Base-by-base conservation (phyloP, 2,329 filamentous ascomycete genomes). In the Pyrenophora teres region DNA sequence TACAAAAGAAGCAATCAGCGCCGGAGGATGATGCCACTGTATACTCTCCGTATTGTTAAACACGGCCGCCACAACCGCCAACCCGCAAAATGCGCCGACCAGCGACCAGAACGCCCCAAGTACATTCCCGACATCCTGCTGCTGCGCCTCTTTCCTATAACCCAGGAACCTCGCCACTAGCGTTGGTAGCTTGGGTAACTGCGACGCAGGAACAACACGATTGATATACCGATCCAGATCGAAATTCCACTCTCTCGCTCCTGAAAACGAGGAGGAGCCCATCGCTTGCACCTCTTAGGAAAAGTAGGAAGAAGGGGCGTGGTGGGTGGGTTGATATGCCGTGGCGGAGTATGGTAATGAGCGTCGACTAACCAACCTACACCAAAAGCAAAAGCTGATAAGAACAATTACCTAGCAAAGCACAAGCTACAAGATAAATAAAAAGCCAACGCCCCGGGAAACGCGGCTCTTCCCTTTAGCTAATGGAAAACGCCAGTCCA, bases 201-300 rank as follows among this genome's bases (percentile, higher is more conserved):
- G 83, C 35, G 87, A 87, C 12, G 82, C 77, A 7, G 88, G 88
- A 19, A 95, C 68, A 54, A 85, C 79, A 2, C 81, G 87, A 69
- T 93, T 91, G 43, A 95, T 70, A 68, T 87, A 84, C n/a, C 74
- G 76, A 78, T 96, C 92, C 57, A 96, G 83, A 74, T 94, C 84
- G 73, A 95, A 85, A 65, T 87, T 79, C 58, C 68, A 72, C 7
- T 55, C 50, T 45, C 58, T 52, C 12, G 61, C 59, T 36, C 38
- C 51, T 13, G 40, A 50, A 13, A 59, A 52, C 3, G 3, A 3
- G 19, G 5, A 21, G 19, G 27, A 12, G 15, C 15, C 23, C 40
- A 43, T 50, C 15, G 5, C 27, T 23, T 31, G 23, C 5, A 3
- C 21, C 21, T 15, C 3, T 13, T 48, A 46, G 48, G 45, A 58